These are phyloP conservation scores for Cyberlindnera euphorbiae DNA, from an alignment of 805 yeast genomes.

Conservation along the genomic window DNA sequence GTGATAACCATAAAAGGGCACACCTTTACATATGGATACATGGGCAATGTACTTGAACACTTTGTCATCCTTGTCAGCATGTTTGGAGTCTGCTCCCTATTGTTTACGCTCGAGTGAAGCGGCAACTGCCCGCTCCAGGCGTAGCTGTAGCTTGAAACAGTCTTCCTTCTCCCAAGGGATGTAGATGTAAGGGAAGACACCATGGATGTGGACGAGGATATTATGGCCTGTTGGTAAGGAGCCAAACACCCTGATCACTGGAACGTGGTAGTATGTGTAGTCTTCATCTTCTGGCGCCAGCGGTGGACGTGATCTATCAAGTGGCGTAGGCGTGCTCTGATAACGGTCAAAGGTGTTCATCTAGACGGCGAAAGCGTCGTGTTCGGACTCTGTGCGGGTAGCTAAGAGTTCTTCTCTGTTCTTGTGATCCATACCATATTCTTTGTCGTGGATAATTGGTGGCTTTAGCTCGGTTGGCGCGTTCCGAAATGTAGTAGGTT, in stretches of 20 bases:
- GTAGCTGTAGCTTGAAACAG: conserved; percentile 35
- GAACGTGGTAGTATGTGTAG: conserved; percentile 45
- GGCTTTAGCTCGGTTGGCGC: no score
- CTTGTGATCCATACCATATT: conserved; percentile 12
- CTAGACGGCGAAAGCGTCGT: conserved; percentile 37
- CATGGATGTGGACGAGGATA: conserved; percentile 71
- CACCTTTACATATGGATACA: conserved; percentile 62
- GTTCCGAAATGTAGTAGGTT: no score
- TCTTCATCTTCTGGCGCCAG: conserved; percentile 18
- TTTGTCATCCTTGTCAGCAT: conserved; percentile 6
- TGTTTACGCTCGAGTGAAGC: conserved; percentile 33
- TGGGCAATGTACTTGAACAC: conserved; percentile 47
- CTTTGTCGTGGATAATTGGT: not conserved
- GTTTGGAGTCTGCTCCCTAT: conserved; percentile 2
- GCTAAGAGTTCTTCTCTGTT: conserved; percentile 14
- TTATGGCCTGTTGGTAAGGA: conserved; percentile 55
- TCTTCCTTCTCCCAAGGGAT: conserved; percentile 52
- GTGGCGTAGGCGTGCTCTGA: conserved; percentile 45
- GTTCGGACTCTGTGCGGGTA: conserved; percentile 8
- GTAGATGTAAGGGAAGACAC: conserved; percentile 76
- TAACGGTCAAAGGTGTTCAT: conserved; percentile 64
- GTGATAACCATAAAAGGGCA: conserved; percentile 82
- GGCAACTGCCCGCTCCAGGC: conserved; percentile 40
- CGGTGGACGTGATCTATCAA: conserved; percentile 41
- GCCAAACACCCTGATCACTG: conserved; percentile 77